A percentile compares a stretch with the other conserved stretches of the same genome.
Conservation (phyloP, 1,284 basidiomycete species). For the Trichosporon faecale region DNA sequence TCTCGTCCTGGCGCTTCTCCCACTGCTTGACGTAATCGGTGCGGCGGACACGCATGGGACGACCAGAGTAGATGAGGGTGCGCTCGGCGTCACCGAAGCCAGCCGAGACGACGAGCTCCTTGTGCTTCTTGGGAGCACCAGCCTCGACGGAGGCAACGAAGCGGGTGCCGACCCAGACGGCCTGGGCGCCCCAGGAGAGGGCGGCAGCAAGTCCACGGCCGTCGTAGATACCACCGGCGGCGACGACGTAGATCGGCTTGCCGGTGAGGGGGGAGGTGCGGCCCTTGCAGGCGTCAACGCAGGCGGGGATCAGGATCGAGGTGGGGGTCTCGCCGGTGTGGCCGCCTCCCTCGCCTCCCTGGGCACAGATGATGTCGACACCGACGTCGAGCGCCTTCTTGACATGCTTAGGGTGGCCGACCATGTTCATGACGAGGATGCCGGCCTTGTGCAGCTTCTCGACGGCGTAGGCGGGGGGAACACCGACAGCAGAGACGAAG, state of each 20-base stretch:
- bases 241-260: conserved; percentile 73
- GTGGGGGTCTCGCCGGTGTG: conserved; percentile 51
- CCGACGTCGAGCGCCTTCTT: conserved; percentile 72
- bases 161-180: conserved; percentile 84
- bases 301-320: conserved; percentile 59
- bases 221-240: conserved; percentile 81
- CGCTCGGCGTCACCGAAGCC: conserved; percentile 58
- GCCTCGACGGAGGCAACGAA: conserved; percentile 65
- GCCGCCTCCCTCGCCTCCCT: conserved; percentile 81
- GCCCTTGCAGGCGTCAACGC: conserved; percentile 73
- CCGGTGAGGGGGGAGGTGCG: conserved; percentile 72
- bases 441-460: conserved; percentile 74
- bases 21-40: conserved; percentile 77
- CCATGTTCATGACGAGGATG: conserved; percentile 71
- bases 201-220: conserved; percentile 82
- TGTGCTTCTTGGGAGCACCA: conserved; percentile 27
- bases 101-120: conserved; percentile 42
- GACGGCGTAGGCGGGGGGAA: conserved; percentile 72
- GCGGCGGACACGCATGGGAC: conserved; percentile 75
- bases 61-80: conserved; percentile 81
- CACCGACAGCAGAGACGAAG: conserved; percentile 76
- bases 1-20: conserved; percentile 50
- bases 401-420: conserved; percentile 84
- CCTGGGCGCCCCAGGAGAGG: conserved; percentile 76
- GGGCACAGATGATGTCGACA: conserved; percentile 83